Evolutionary conservation across 495 filamentous ascomycete species (phyloP), one percentile per base, ranked within the genome.

Genomic region (Gamarada debralockiae): DNA sequence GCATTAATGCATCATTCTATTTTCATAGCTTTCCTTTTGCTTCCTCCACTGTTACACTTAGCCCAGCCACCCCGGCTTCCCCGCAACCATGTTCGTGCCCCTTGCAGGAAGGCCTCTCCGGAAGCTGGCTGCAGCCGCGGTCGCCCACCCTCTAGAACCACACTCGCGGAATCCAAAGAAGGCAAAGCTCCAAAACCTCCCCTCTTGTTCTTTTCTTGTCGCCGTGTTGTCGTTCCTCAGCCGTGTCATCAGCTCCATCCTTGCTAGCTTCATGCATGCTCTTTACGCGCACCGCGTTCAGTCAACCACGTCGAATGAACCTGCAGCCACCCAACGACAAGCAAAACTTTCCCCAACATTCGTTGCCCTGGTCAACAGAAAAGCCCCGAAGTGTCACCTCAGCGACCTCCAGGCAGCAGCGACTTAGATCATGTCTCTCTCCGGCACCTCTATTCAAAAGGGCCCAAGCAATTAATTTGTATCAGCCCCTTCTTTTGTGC

Each of bases 231-330:
- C 17, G n/a, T 24, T 50, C 27, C 27, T 29, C 27, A 29, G 5
- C 27, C 27, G 27, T 52, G 3, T 10, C 29, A 40, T 50, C 22
- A 21, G 40, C 14, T n/a, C n/a, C n/a, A 40, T 33, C 51, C 41
- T 14, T 48, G 36, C 34, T 55, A 55, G 52, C 44, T 2, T 36
- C 41, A 50, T 56, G 54, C 54, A 51, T 23, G 47, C 54, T 45
- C 54, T 56, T 27, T 50, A 56, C 54, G 29, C 53, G 47, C 17
- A 44, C 38, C 53, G 38, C 53, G 40, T 25, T 29, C 13, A 29
- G 7, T 6, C 25, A 7, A 39, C 37, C 22, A 39, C 42, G 34
- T 34, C 48, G 27, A 56, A 56, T 56, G 22, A 29, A 47, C 6
- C 0, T 47, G 40, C 47, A 46, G 45, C 25, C 17, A 37, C 41